Evolutionary conservation across 345 rosid genomes (phyloP).

Genomic region (Salix suchowensis): DNA sequence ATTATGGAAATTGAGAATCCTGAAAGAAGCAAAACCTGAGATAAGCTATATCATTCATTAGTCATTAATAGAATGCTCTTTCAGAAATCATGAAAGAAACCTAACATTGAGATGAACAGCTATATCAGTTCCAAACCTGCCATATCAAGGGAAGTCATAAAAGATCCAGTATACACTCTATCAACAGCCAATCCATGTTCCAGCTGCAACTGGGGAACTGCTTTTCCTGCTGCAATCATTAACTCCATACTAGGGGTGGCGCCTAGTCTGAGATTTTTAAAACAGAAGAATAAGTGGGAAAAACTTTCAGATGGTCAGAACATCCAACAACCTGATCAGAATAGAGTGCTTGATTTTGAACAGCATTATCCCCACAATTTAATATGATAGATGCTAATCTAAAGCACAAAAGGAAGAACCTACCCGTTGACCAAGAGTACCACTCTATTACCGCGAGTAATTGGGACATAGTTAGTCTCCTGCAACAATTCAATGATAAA

Average conservation of each 20-base stretch:
- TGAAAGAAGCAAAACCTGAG: constrained; percentile 25
- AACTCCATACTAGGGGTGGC: constrained; percentile 92
- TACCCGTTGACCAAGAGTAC: constrained; percentile 97
- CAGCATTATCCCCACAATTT: not conserved
- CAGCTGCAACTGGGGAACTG: constrained; percentile 84
- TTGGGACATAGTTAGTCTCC: constrained; percentile 95
- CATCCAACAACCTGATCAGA: not conserved
- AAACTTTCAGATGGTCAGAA: not conserved
- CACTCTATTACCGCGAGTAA: constrained; percentile 83
- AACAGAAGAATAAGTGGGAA: not conserved
- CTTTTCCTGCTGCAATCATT: constrained; percentile 90
- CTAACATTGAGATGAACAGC: not conserved
- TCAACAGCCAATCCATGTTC: constrained; percentile 96
- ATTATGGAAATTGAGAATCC: constrained; percentile 93
- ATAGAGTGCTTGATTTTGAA: constrained; percentile 3
- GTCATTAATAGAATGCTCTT: not conserved
- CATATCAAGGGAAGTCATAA: constrained; percentile 99
- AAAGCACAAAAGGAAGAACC: constrained; percentile 18
- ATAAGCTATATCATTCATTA: constrained; percentile 8
- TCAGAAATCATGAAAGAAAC: not conserved
- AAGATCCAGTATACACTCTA: constrained; percentile 94
- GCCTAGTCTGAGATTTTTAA: constrained; percentile 54
- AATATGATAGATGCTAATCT: not conserved
- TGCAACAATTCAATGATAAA: constrained; percentile 35
- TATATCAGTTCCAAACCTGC: constrained; percentile 54